Base-by-base conservation (phyloP, 768 basidiomycete species). In the Suillus luteus region DNA sequence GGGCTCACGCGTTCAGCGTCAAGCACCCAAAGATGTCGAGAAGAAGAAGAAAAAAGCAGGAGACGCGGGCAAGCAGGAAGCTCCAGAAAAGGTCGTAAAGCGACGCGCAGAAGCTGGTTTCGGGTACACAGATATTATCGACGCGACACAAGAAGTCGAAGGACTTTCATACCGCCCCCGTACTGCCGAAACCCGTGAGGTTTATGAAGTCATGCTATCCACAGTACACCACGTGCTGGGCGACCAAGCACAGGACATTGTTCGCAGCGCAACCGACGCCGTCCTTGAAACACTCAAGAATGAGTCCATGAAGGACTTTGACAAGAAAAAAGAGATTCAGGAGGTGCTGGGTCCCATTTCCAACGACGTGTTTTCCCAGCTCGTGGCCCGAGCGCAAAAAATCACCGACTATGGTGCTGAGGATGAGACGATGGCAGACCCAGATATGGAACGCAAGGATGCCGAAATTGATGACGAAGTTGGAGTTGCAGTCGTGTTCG, bases 401-500 rank as follows among this genome's bases (percentile, higher is more conserved):
- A 90, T 99, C 44, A 97, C 96, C 0, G 97, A 99, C 77, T 99
- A 94, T 65, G 89, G 89, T 40, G 92, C 88, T 0, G 93, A 95
- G 72, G 94, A 96, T 66, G 93, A 92, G 74, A 75, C 81, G 19
- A 84, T 86, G 77, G 87, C 77, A 0, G 94, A 95, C 71, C 90
- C 90, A 0, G 93, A 93, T 68, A 81, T 83, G 77, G 94, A 93
- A 72, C 81, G 84, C 55, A 89, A 90, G 75, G 93, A 92, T 63
- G 92, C 87, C 2, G 94, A 91, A 76, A 95, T 98, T 69, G 96
- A 98, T 67, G 95, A 95, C 64, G 95, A 96, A 69, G 88, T 92
- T 51, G 96, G 96, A n/a, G 96, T 99, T 1, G 96, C 96, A 0
- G 96, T 99, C 9, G 90, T 98, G 6, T 98, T 99, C 64, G 96